Conservation (phyloP, 1,284 basidiomycete species). For the Tranzscheliella williamsii region DNA sequence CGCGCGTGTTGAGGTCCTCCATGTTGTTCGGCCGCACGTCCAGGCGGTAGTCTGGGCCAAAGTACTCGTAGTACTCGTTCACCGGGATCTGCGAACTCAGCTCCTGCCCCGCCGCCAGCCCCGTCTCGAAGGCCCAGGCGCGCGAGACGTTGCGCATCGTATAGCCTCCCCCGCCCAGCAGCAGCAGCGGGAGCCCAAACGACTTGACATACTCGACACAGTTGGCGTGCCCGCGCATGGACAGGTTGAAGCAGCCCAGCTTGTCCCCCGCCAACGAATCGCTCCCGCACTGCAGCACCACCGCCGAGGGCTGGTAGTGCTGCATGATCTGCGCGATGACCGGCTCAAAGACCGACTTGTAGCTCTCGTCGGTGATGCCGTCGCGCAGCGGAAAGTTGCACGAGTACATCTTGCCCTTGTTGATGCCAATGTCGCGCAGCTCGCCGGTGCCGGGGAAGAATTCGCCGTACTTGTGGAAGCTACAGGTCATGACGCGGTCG, state of each 20-base stretch:
- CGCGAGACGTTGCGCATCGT: conserved; percentile 97
- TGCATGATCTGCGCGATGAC: conserved; percentile 95
- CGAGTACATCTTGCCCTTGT: conserved; percentile 74
- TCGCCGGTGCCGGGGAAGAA: conserved; percentile 99
- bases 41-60: conserved; percentile 95
- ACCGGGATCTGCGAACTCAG: conserved; percentile 69
- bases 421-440: conserved; percentile 88
- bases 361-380: conserved; percentile 93
- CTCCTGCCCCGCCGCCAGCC: conserved; percentile 91
- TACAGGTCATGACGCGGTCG: conserved; percentile 96
- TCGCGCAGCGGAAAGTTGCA: conserved; percentile 94
- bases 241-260: conserved; percentile 92
- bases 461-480: conserved; percentile 99
- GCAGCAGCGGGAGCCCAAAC: conserved; percentile 86
- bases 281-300: conserved; percentile 97
- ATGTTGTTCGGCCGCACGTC: conserved; percentile 95
- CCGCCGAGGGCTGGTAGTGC: conserved; percentile 89
- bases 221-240: conserved; percentile 95
- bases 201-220: conserved; percentile 97
- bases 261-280: conserved; percentile 97
- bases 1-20: conserved; percentile 89
- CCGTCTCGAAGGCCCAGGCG: conserved; percentile 98
- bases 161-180: conserved; percentile 96
- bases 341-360: conserved; percentile 93
- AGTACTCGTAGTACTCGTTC: conserved; percentile 84